Evolutionary conservation across 1,284 basidiomycete genomes (phyloP).

Genomic region (Pterulicium gracile): DNA sequence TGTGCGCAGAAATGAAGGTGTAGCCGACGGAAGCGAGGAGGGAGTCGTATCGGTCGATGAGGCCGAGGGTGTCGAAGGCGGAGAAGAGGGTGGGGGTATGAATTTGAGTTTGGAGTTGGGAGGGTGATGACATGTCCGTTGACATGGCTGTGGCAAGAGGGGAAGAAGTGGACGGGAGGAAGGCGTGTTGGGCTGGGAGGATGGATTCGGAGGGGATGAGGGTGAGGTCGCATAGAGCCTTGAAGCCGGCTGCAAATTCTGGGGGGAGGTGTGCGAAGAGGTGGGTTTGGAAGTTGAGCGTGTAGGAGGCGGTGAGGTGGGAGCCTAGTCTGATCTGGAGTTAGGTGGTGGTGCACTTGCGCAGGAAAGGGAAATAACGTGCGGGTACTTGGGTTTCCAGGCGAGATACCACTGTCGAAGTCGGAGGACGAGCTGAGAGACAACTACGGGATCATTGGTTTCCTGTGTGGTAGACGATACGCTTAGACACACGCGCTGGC

Average conservation of each 20-base stretch:
- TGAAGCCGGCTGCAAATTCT: constrained; percentile 53
- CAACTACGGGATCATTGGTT: constrained; percentile 32
- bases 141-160: background rate
- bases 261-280: constrained; percentile 59
- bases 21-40: constrained; percentile 78
- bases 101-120: constrained; percentile 16
- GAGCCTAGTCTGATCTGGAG: constrained; percentile 39
- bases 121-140: background rate
- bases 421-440: constrained; percentile 42
- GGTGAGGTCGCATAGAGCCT: constrained; percentile 47
- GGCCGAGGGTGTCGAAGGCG: constrained; percentile 61
- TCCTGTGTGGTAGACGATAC: constrained; percentile 23
- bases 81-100: constrained; percentile 34
- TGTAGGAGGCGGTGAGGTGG: constrained; percentile 49
- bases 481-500: too few relatives aligned
- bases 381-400: constrained; percentile 54
- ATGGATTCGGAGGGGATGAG: too few relatives aligned
- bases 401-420: constrained; percentile 56
- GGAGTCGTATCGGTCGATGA: constrained; percentile 78
- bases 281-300: constrained; percentile 56
- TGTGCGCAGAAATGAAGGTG: constrained; percentile 70
- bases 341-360: too few relatives aligned
- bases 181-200: constrained; percentile 18
- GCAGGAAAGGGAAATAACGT: too few relatives aligned
- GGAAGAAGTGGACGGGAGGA: constrained; percentile 12